phyloP scores from a whole-genome alignment of 352 stramenopile genomes.

The Phytopythium delawarense region DNA sequence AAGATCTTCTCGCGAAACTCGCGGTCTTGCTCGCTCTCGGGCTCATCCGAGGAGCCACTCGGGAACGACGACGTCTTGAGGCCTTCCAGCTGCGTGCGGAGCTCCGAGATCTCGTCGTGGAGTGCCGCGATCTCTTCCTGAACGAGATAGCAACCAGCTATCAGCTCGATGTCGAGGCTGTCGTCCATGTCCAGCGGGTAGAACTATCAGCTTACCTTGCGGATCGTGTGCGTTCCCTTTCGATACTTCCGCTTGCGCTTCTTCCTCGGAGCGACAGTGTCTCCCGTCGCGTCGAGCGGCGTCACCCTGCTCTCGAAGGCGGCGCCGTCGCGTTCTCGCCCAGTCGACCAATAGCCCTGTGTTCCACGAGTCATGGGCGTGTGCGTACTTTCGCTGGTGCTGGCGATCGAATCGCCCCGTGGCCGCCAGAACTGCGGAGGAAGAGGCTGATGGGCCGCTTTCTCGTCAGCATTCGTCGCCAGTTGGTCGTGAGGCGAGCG shows the following conservation, averaged over 20 bases:
- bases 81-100: conserved; percentile 17
- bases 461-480: background rate
- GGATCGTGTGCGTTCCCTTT: conserved; percentile 25
- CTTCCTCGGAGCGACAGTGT: conserved; percentile 7
- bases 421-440: conserved; percentile 2
- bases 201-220: conserved; percentile 15
- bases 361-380: background rate
- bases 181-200: background rate
- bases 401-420: background rate
- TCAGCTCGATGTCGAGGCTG: background rate
- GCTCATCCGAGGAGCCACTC: conserved; percentile 3
- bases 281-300: background rate
- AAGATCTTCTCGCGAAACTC: conserved; percentile 13
- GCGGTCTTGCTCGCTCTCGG: conserved; percentile 11
- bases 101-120: conserved; percentile 22
- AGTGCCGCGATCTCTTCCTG: conserved; percentile 30
- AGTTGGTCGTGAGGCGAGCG: background rate
- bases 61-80: conserved; percentile 20
- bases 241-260: conserved; percentile 24
- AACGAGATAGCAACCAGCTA: background rate
- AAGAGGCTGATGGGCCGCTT: background rate
- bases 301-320: background rate
- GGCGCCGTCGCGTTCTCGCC: background rate
- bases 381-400: background rate
- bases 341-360: background rate